phyloP scores from a whole-genome alignment of 768 basidiomycete species.

The Austroboletus festivus region DNA sequence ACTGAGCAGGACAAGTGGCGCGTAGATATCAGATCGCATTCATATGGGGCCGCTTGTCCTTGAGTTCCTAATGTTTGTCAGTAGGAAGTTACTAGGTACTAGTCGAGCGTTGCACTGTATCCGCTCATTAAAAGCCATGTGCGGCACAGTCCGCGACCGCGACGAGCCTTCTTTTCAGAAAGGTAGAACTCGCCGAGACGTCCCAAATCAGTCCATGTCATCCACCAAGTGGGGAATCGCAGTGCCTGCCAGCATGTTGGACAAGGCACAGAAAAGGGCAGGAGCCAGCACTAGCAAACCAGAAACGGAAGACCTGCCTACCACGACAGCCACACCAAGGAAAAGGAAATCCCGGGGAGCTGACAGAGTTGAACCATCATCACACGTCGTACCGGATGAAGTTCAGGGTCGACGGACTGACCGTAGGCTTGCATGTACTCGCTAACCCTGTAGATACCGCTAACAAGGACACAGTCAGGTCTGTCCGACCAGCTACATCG shows the following conservation, averaged over 20 bases:
- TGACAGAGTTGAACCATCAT: slow-evolving; percentile 8
- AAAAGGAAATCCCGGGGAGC: slow-evolving; percentile 28
- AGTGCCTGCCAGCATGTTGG: slow-evolving; percentile 22
- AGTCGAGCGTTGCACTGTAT: too few relatives aligned
- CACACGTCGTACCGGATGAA: slow-evolving; percentile 16
- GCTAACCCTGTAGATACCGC: neutral
- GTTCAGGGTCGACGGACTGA: slow-evolving; percentile 28
- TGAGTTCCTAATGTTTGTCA: too few relatives aligned
- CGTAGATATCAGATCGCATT: too few relatives aligned
- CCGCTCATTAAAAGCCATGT: too few relatives aligned
- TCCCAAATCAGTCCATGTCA: slow-evolving; percentile 29
- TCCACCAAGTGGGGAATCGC: slow-evolving; percentile 9
- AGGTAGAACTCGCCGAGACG: neutral
- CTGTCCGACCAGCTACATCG: slow-evolving; percentile 17
- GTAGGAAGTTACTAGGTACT: too few relatives aligned
- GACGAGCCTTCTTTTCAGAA: slow-evolving; percentile 8
- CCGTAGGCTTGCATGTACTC: slow-evolving; percentile 16
- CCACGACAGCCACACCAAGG: slow-evolving; percentile 11
- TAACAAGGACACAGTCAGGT: slow-evolving; percentile 10
- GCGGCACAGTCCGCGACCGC: slow-evolving; percentile 21
- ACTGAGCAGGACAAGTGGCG: too few relatives aligned
- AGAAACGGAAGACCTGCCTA: slow-evolving; percentile 17
- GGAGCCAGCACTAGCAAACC: slow-evolving; percentile 8
- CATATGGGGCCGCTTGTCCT: too few relatives aligned
- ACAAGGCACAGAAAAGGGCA: slow-evolving; percentile 27